Evolutionary conservation across 805 yeast genomes (phyloP).

Genomic region (Metschnikowia henanensis): DNA sequence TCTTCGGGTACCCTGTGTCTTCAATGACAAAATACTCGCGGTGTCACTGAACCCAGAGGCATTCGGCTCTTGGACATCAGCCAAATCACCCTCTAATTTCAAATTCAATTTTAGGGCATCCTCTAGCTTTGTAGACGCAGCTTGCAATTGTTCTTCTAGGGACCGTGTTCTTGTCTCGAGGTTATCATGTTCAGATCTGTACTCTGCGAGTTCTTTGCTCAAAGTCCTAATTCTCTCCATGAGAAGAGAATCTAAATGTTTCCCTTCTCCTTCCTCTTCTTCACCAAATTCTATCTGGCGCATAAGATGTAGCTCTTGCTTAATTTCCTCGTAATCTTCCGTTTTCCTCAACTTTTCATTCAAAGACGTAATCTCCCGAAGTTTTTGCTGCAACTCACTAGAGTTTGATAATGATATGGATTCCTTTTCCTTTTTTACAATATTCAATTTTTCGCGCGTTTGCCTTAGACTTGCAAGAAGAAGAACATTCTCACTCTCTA

Average conservation of each 20-base stretch:
- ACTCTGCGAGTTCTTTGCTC: constrained; percentile 65
- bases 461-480: constrained; percentile 59
- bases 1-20: constrained; percentile 33
- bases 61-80: constrained; percentile 48
- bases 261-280: constrained; percentile 31
- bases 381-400: constrained; percentile 48
- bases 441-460: constrained; percentile 33
- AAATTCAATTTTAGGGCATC: constrained; percentile 48
- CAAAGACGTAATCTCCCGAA: constrained; percentile 50
- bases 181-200: constrained; percentile 58
- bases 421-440: constrained; percentile 23
- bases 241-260: constrained; percentile 55
- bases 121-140: constrained; percentile 37
- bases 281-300: constrained; percentile 76
- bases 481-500: constrained; percentile 70
- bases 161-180: constrained; percentile 38
- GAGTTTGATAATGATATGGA: constrained; percentile 38
- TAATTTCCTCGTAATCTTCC: constrained; percentile 77
- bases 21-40: constrained; percentile 67
- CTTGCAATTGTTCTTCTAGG: constrained; percentile 40
- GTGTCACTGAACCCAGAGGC: constrained; percentile 51
- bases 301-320: constrained; percentile 69
- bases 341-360: constrained; percentile 50
- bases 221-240: constrained; percentile 71
- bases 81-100: constrained; percentile 74